Evolutionary conservation across 192 early-diverging fungal species (phyloP), one percentile per base, ranked within the genome.

Genomic region (Backusella psychrophila): DNA sequence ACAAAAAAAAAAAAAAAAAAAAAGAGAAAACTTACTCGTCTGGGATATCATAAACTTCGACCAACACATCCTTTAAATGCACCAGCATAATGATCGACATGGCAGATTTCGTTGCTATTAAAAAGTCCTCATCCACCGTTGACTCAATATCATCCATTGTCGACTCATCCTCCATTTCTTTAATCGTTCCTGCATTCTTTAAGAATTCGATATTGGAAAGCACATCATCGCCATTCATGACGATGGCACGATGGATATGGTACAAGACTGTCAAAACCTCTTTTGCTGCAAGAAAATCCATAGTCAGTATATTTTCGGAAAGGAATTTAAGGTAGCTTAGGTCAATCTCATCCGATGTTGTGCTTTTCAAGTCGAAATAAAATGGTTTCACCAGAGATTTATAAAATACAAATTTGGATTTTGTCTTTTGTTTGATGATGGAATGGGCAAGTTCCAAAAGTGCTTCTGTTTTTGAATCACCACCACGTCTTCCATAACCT

Each of bases 221-320:
- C 7, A 93, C 52, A 69, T 86, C 89, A 46, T 90, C 87, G 26
- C 91, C 95, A 3, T 88, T 82, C 21, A 93, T 89, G 1, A 94
- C 90, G 36, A 96, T 83, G 3, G 93, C 82, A 19, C 94, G 84
- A 80, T 92, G 89, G 59, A 92, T 86, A 66, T 90, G 87, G 81
- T 94, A 91, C 14, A 94, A 84, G 6, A 96, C 86, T 63, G 87
- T 85, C 26, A 96, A 76, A 17, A 96, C 88, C 83, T 98, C 97
- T 42, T 96, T 96, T 46, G 89, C 82, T 15, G 87, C 89, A 77
- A 91, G 92, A 78, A 90, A 96, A 69, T 95, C 89, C 11, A 98
- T 80, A 2, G 91, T 84, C 0, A 96, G 89, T 31, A 97, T 75
- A 79, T 91, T 95, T 70, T 97, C 96, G 0, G 92, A 94, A 5